These are phyloP conservation scores for Choanephora cucurbitarum DNA, from an alignment of 371 early-diverging fungal species.

Conservation along the genomic window DNA sequence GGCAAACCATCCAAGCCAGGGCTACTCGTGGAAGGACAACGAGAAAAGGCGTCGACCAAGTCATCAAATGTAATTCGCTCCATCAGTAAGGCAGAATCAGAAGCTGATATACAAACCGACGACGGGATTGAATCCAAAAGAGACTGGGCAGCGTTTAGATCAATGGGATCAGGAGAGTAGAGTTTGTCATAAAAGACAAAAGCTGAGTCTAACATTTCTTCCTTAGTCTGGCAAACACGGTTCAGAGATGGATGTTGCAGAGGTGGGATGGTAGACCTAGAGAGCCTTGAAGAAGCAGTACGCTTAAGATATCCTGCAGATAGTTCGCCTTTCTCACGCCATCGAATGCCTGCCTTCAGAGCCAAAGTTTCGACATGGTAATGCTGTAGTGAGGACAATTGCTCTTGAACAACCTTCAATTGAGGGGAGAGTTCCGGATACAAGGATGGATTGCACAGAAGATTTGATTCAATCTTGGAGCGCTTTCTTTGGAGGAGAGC, in stretches of 20 bases:
- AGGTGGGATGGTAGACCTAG: background rate
- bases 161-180: constrained; percentile 13
- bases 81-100: background rate
- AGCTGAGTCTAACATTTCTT: constrained; percentile 9
- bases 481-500: background rate
- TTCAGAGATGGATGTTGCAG: background rate
- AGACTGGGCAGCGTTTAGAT: background rate
- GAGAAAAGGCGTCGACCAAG: background rate
- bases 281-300: background rate
- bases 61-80: background rate
- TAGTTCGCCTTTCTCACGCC: constrained; percentile 7
- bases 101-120: background rate
- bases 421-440: background rate
- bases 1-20: constrained; percentile 30
- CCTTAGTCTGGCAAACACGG: background rate
- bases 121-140: background rate
- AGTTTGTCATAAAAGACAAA: constrained; percentile 8
- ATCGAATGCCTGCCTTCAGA: constrained; percentile 3
- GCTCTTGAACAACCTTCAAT: background rate
- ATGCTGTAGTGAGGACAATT: constrained; percentile 1
- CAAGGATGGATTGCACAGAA: constrained; percentile 8
- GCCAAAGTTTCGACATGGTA: background rate
- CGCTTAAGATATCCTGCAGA: constrained; percentile 8
- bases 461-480: constrained; percentile 6
- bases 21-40: constrained; percentile 3